phyloP scores from a whole-genome alignment of 768 basidiomycete species.

The Trametopsis cervina region DNA sequence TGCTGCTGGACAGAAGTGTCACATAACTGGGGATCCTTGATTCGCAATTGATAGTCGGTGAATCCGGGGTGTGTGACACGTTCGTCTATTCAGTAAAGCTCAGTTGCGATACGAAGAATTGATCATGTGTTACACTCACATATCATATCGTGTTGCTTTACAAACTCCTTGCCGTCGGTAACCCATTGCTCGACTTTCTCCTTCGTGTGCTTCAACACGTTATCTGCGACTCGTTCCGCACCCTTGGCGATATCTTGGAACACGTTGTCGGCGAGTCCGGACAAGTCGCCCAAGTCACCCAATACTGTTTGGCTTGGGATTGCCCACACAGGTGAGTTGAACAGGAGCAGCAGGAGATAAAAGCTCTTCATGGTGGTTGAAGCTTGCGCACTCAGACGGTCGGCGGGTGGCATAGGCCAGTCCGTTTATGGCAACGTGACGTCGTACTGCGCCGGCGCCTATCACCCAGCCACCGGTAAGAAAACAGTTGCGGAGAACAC shows the following conservation, averaged over 20 bases:
- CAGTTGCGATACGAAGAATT: not conserved
- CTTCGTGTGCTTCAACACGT: slow-evolving; percentile 15
- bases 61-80: slow-evolving; percentile 33
- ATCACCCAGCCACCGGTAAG: no score
- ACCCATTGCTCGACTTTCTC: slow-evolving; percentile 51
- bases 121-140: slow-evolving; percentile 42
- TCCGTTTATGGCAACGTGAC: no score
- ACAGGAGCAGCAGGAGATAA: slow-evolving; percentile 28
- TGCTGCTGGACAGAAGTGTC: slow-evolving; percentile 45
- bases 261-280: not conserved
- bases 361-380: slow-evolving; percentile 40
- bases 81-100: slow-evolving; percentile 26
- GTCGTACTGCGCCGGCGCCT: no score
- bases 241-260: slow-evolving; percentile 9
- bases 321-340: slow-evolving; percentile 29
- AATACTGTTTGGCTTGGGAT: slow-evolving; percentile 34
- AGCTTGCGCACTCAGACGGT: no score
- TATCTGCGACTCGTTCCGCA: slow-evolving; percentile 15
- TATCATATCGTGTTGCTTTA: slow-evolving; percentile 62
- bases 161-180: slow-evolving; percentile 55
- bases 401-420: no score
- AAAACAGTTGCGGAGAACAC: no score
- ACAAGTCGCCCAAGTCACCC: slow-evolving; percentile 20
- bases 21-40: slow-evolving; percentile 39
- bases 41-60: slow-evolving; percentile 30